Evolutionary conservation across 208 protist species (phyloP).

Genomic region (Novymonas esmeraldas): DNA sequence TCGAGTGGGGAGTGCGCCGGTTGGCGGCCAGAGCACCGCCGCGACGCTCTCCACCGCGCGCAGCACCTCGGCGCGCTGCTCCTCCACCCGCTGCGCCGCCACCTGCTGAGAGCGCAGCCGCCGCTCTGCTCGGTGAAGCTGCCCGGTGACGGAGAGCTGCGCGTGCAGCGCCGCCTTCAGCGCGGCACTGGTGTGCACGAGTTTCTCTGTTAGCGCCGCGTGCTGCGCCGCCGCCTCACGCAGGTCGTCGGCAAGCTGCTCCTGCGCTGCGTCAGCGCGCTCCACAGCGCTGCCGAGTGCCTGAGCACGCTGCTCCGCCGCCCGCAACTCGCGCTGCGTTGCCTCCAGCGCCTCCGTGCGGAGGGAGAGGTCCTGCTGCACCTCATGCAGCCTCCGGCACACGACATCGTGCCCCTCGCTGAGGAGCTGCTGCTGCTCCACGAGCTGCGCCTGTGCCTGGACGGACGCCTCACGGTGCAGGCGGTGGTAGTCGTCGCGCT

Average conservation of each 20-base stretch:
- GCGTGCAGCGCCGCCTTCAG: conserved; percentile 31
- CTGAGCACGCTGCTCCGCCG: neutral
- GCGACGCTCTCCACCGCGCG: conserved; percentile 5
- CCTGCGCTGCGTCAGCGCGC: conserved; percentile 7
- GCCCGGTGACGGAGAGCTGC: conserved; percentile 16
- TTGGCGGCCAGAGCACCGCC: conserved; percentile 15
- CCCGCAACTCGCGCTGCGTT: conserved; percentile 27
- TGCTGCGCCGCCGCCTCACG: neutral
- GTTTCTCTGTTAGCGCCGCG: conserved; percentile 6
- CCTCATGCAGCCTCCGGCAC: conserved; percentile 13
- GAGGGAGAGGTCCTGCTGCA: conserved; percentile 9
- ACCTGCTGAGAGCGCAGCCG: conserved; percentile 9
- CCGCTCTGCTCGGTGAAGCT: conserved; percentile 10
- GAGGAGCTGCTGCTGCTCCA: conserved; percentile 71
- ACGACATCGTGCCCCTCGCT: conserved; percentile 18
- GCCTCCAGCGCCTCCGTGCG: conserved; percentile 12
- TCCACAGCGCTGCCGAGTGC: neutral
- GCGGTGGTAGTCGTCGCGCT: conserved; percentile 27
- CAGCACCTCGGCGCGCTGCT: conserved; percentile 15
- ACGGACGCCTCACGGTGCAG: conserved; percentile 26
- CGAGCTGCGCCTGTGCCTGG: conserved; percentile 36
- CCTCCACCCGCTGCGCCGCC: conserved; percentile 12
- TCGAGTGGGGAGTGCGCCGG: too few relatives aligned
- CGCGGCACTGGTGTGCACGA: conserved; percentile 29
- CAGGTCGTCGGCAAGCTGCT: conserved; percentile 48